Evolutionary conservation across 1,139 yeast genomes (phyloP).

Genomic region (Lodderomyces metapsilosis): DNA sequence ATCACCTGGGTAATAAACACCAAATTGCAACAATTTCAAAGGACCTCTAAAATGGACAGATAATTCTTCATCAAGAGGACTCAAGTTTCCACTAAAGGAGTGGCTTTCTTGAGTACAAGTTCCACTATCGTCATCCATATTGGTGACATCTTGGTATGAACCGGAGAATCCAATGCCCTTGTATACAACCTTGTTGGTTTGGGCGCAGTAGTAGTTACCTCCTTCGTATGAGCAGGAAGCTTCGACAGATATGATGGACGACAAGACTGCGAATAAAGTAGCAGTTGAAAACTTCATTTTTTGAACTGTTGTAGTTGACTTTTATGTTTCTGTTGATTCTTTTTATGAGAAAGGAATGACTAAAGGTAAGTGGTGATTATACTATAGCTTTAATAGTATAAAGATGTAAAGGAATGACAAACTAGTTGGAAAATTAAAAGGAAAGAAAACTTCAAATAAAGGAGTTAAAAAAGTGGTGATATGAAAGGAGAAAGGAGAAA

Average conservation of each 20-base stretch:
- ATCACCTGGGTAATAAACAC: slow-evolving; percentile 54
- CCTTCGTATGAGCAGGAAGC: slow-evolving; percentile 13
- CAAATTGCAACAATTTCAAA: slow-evolving; percentile 58
- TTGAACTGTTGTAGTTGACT: too few species aligned
- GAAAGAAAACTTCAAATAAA: not conserved
- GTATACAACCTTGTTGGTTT: slow-evolving; percentile 68
- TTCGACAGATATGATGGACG: slow-evolving; percentile 12
- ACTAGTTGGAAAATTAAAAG: not conserved
- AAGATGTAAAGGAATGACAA: slow-evolving; percentile 2
- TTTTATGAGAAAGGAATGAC: slow-evolving; percentile 9
- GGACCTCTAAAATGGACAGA: slow-evolving; percentile 88
- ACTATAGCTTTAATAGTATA: not conserved
- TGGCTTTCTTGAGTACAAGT: slow-evolving; percentile 52
- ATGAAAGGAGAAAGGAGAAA: not conserved
- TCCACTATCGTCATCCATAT: slow-evolving; percentile 46
- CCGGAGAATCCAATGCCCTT: slow-evolving; percentile 68
- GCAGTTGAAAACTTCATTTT: slow-evolving; percentile 16
- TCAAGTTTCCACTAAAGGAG: slow-evolving; percentile 57
- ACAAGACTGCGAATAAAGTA: slow-evolving; percentile 14
- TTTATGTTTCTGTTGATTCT: too few species aligned
- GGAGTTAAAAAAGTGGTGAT: not conserved
- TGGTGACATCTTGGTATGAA: slow-evolving; percentile 57
- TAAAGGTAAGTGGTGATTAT: slow-evolving; percentile 2
- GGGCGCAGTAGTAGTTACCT: slow-evolving; percentile 83
- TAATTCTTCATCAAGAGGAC: slow-evolving; percentile 68